These are phyloP conservation scores for Aciculosporium take DNA, from an alignment of 2,329 filamentous ascomycete species.

Conservation along the genomic window DNA sequence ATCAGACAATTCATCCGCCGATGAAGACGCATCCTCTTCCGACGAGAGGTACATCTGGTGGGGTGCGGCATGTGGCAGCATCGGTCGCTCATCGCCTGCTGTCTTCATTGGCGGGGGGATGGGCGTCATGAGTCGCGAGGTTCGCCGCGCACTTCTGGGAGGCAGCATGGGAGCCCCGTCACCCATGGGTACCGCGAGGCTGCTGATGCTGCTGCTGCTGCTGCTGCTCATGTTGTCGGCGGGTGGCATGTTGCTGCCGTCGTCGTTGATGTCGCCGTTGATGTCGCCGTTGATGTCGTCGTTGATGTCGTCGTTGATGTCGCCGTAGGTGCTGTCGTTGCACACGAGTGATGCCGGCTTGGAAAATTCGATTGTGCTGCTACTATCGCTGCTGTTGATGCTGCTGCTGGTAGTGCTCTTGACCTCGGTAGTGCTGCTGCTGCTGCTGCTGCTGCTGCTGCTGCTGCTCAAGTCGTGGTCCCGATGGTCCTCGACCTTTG, in stretches of 20 bases:
- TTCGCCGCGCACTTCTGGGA: conserved; percentile 33
- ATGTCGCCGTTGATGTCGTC: conserved; percentile 10
- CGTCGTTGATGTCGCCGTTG: conserved; percentile 8
- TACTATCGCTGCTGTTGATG: conserved; percentile 2
- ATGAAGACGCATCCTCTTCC: conserved; percentile 50
- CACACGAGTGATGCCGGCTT: conserved; percentile 8
- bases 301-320: conserved; percentile 12
- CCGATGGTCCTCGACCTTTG: conserved; percentile 1
- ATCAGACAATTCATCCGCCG: conserved; percentile 45
- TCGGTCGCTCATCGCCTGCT: conserved; percentile 15
- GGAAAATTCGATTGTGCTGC: neutral
- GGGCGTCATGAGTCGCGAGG: conserved; percentile 26
- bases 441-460: conserved; percentile 1
- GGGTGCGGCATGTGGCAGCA: conserved; percentile 28
- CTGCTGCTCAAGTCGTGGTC: conserved; percentile 3
- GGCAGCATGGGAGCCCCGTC: conserved; percentile 29
- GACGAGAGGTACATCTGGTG: conserved; percentile 51
- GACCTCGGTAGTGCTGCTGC: neutral
- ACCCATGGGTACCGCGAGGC: conserved; percentile 10
- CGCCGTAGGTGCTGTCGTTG: conserved; percentile 12
- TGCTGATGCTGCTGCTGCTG: conserved; percentile 8
- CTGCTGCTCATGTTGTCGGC: conserved; percentile 11
- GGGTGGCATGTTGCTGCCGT: conserved; percentile 16
- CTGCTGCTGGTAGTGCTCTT: conserved; percentile 1
- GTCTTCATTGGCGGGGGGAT: conserved; percentile 22